Percentiles rank a stretch among this genome's conserved stretches.
phyloP scores from a whole-genome alignment of 495 filamentous ascomycete species.

The Neurospora sublineolata region DNA sequence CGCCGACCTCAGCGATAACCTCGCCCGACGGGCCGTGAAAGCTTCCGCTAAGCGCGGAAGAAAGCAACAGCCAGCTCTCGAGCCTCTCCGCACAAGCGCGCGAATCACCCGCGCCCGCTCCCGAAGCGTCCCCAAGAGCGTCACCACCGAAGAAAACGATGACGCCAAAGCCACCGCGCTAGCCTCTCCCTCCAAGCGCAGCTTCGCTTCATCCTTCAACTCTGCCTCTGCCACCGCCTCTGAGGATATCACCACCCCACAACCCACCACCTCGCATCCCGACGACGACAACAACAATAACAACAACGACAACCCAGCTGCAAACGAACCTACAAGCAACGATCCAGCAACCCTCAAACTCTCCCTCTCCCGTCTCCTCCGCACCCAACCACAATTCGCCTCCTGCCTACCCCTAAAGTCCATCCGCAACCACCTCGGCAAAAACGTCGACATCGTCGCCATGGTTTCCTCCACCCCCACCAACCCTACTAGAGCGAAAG shows the following conservation, averaged over 20 bases:
- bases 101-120: conserved; percentile 15
- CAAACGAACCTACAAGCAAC: not conserved
- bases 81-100: conserved; percentile 17
- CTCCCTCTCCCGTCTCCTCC: conserved; percentile 35
- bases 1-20: conserved; percentile 22
- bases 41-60: conserved; percentile 12
- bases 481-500: conserved; percentile 46
- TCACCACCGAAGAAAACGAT: conserved; percentile 9
- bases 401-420: conserved; percentile 60
- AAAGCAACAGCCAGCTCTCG: conserved; percentile 6
- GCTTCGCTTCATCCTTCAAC: conserved; percentile 14
- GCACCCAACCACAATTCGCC: conserved; percentile 48
- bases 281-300: not conserved
- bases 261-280: not conserved
- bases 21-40: conserved; percentile 25
- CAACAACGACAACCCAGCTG: too few relatives aligned
- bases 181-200: conserved; percentile 8
- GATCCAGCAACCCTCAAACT: conserved; percentile 25
- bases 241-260: not conserved
- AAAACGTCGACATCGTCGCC: conserved; percentile 53
- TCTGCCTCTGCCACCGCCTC: not conserved
- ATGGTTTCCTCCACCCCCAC: conserved; percentile 48
- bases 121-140: conserved; percentile 13
- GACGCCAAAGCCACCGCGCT: conserved; percentile 7
- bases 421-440: conserved; percentile 44